A percentile compares a stretch with the other conserved stretches of the same genome.
These are phyloP conservation scores for Acephala macrosclerotiorum DNA, from an alignment of 2,329 filamentous ascomycete species.

Conservation along the genomic window DNA sequence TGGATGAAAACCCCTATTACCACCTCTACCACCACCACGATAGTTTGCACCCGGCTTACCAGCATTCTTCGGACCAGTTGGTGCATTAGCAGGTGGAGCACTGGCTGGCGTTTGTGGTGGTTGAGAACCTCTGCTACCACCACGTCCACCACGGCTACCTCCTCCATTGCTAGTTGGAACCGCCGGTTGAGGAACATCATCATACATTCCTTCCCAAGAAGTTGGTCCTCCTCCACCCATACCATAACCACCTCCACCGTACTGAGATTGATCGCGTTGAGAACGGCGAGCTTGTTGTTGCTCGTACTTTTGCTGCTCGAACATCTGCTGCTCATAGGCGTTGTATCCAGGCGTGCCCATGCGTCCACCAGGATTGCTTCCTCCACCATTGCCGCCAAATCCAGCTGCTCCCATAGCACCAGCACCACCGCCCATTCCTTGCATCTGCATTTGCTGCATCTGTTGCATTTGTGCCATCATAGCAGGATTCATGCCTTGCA, in stretches of 20 bases:
- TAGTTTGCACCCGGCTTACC: slow-evolving; percentile 93
- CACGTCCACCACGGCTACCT: slow-evolving; percentile 46
- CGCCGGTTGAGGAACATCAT: slow-evolving; percentile 88
- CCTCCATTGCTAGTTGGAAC: slow-evolving; percentile 50
- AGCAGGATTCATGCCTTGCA: slow-evolving; percentile 46
- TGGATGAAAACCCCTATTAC: slow-evolving; percentile 80
- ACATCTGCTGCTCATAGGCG: slow-evolving; percentile 75
- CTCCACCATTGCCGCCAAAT: slow-evolving; percentile 37
- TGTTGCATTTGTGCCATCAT: slow-evolving; percentile 65
- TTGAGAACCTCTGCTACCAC: slow-evolving; percentile 41
- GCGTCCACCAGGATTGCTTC: slow-evolving; percentile 51
- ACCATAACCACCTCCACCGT: slow-evolving; percentile 48
- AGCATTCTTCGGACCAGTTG: slow-evolving; percentile 95
- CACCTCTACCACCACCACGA: slow-evolving; percentile 83
- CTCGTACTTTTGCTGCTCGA: slow-evolving; percentile 82
- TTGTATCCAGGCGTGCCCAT: slow-evolving; percentile 52
- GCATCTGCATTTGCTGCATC: slow-evolving; percentile 57
- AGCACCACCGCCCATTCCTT: slow-evolving; percentile 42
- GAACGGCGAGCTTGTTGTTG: slow-evolving; percentile 65
- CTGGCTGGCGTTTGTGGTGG: slow-evolving; percentile 50
- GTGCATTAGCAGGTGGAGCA: slow-evolving; percentile 79
- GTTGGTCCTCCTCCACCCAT: slow-evolving; percentile 71
- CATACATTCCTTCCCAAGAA: slow-evolving; percentile 98
- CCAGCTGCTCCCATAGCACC: slow-evolving; percentile 40
- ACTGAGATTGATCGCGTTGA: slow-evolving; percentile 41